Base-by-base conservation (phyloP, 169 alveolate genomes). In the Plasmodium inui region DNA sequence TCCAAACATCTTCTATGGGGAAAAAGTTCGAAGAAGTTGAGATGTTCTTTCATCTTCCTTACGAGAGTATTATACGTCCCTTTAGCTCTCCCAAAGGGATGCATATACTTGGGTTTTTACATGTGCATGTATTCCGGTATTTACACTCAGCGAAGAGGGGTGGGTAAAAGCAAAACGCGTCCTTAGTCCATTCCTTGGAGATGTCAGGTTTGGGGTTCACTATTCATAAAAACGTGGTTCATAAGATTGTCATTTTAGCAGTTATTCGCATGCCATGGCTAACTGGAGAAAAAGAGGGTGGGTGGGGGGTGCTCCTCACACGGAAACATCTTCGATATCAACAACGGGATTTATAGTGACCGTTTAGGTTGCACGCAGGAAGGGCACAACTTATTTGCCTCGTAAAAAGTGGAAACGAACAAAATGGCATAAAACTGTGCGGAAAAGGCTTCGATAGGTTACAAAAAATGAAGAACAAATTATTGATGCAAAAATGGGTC, bases 1-100 rank as follows among this genome's bases (percentile, higher is more conserved):
- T 86, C 34, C 30, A 53, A 86, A 10, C 93, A 86, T 86, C 70
- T 86, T 86, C 61, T 37, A 84, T 14, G 22, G 34, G 46, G 22
- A 55, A 55, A 10, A 34, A 19, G 14, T 53, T 82, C 10, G 32
- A 19, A 82, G 14, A 10, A 30, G 37, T 19, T 6, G n/a, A 7
- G 57, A 14, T 30, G 2, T 55, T 82, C 41, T 41, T 30, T 32
- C 79, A 82, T 61, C 14, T 55, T 82, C 61, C 76, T 9, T 67
- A 67, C 5, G 39, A 67, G 37, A 22, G 76, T 67, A 8, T 67
- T 67, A 19, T 19, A 26, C 76, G n/a, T 67, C 41, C 39, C n/a
- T 67, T 26, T 67, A 19, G 76, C n/a, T 28, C 4, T 26, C 14
- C 76, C 37, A 19, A 12, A 67, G n/a, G 30, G 14, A 26, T 19